Conservation (phyloP, 129 eudicot species). For the Daucus carota region DH1_v3.0 NC_030389.2:32436001-32436500, state of each 20-base stretch:
- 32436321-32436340: constrained; percentile 67
- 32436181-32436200: background rate
- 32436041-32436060: background rate
- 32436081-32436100: background rate
- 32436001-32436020: constrained; percentile 62
- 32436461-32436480: constrained; percentile 65
- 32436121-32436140: background rate
- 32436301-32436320: constrained; percentile 1
- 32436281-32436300: background rate
- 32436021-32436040: background rate
- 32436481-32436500: constrained; percentile 87
- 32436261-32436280: background rate
- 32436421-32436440: constrained; percentile 90
- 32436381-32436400: constrained; percentile 81
- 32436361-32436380: constrained; percentile 66
- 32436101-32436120: background rate
- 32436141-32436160: background rate
- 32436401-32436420: constrained; percentile 93
- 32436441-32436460: constrained; percentile 57
- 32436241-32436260: background rate
- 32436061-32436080: background rate
- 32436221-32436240: background rate
- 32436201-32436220: background rate
- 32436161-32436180: background rate
- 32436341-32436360: constrained; percentile 19